Evolutionary conservation across 2,329 filamentous ascomycete species (phyloP), one percentile per base, ranked within the genome.

Genomic region (Hymenoscyphus linearis): DNA sequence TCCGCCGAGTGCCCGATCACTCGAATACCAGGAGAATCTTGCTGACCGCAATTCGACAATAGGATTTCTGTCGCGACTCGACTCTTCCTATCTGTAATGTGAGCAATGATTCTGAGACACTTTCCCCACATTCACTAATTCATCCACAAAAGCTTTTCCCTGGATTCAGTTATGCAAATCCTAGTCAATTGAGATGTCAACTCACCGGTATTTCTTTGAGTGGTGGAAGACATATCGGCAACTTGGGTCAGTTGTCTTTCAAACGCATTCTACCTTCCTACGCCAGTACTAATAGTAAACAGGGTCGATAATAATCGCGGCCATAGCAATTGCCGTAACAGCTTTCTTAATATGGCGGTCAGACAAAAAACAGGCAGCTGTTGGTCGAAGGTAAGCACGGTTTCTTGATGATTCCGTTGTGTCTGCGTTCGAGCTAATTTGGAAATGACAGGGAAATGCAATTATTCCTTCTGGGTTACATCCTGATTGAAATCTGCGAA

Each of bases 401-500:
- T 4, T 52, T 40, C 10, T 18, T 31, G 59, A 31, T 31, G 59
- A 31, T 2, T 16, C 44, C 57, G 14, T 14, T 56, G 9, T 37
- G 59, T 12, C 52, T 35, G 2, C 27, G 6, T 22, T 27, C 27
- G 57, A 4, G 56, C 36, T 54, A 62, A 57, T 34, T 26, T 53
- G 16, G 54, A 61, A 13, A 60, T 64, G 31, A 60, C 71, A 96
- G 95, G 75, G 95, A 99, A 76, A 98, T 99, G 85, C 95, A 99
- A 81, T 71, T 97, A 36, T 98, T 99, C 77, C 84, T 99, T 57
- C 65, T 90, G 50, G 88, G 89, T 57, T 99, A 91, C 74, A 88
- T 96, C 61, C 76, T 98, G 62, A 86, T 98, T 64, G 86, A 90
- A 70, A 90, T 99, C 70, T 97, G 93, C 77, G 95, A 98, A 75